Evolutionary conservation across 164 flowering plant species (phyloP), one percentile per base, ranked within the genome.

Genomic region (Kingdonia uniflora): DNA sequence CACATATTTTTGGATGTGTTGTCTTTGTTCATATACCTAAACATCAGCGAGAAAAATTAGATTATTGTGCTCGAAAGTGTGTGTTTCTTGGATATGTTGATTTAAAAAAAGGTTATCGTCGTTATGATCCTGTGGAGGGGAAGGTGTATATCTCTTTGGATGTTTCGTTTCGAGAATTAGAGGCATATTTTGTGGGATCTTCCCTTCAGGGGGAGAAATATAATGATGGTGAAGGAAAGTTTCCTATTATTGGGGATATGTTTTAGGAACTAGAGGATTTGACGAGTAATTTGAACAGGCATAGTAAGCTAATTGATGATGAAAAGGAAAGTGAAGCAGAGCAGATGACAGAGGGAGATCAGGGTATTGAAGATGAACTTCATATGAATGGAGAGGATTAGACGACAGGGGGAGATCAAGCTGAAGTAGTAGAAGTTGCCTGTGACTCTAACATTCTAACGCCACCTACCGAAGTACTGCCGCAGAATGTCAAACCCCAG

Each of bases 171-270:
- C 26, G 12, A 13, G 55, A 52, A 13, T 19, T 42, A 2, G 25
- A 52, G 10, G 19, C 25, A n/a, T 52, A 16, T 37, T 37, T 10
- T 10, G 15, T 23, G 19, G 38, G 39, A 2, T 37, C 26, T 52
- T 13, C 55, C 16, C 55, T 52, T 52, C 16, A 37, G 43, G 56
- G 56, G 46, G 20, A 40, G 20, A 53, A 42, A 42, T n/a, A n/a
- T n/a, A n/a, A 14, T 42, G 6, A 17, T 5, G 45, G 12, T 17
- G n/a, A 14, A 42, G 17, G 19, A 6, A 6, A 42, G 7, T 6
- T 11, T 15, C 5, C 6, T 14, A 14, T 11, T 2, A 42, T 35
- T 35, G 55, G 7, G 24, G 29, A 51, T 35, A 12, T 17, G 17
- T 19, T 7, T 11, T 16, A 19, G 6, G 19, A 22, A 10, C 21